Percentiles rank a stretch among this genome's conserved stretches.
Evolutionary conservation across 116 monocot species (phyloP).

Genomic region (Phalaenopsis hybrid): DNA sequence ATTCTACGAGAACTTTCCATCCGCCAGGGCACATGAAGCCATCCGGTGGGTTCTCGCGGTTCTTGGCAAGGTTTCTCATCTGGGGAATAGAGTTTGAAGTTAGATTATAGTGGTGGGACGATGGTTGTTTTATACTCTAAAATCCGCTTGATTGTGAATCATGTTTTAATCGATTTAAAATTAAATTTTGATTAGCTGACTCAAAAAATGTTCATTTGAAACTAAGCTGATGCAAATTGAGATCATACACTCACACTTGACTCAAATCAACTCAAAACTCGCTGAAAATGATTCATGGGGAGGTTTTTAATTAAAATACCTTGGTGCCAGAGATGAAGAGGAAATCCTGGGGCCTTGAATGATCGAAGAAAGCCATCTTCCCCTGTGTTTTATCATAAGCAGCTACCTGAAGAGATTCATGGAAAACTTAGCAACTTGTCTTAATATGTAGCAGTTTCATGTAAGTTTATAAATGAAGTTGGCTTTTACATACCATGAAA

Average conservation of each 20-base stretch:
- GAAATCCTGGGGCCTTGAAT: conserved; percentile 85
- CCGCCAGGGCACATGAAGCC: conserved; percentile 99
- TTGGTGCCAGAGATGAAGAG: conserved; percentile 92
- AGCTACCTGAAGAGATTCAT: conserved; percentile 53
- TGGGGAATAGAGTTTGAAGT: conserved; percentile 12
- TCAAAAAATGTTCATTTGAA: too few relatives aligned
- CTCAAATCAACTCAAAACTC: too few relatives aligned
- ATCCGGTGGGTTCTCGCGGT: conserved; percentile 69
- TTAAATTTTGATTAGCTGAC: too few relatives aligned
- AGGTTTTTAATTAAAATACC: conserved; percentile 19
- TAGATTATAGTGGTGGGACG: too few relatives aligned
- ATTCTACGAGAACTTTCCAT: conserved; percentile 91
- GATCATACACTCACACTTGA: too few relatives aligned
- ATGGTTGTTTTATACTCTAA: too few relatives aligned
- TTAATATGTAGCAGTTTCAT: neutral
- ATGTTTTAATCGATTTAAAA: too few relatives aligned
- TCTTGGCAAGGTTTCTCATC: conserved; percentile 89
- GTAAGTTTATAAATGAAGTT: neutral
- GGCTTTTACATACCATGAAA: neutral
- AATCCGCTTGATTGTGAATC: too few relatives aligned
- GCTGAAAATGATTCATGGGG: neutral
- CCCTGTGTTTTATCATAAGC: conserved; percentile 78
- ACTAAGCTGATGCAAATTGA: too few relatives aligned
- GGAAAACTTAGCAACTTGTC: neutral
- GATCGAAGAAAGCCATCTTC: conserved; percentile 95